Base-by-base conservation (phyloP, 2,329 filamentous ascomycete genomes). In the Byssoonygena ceratinophila region DNA sequence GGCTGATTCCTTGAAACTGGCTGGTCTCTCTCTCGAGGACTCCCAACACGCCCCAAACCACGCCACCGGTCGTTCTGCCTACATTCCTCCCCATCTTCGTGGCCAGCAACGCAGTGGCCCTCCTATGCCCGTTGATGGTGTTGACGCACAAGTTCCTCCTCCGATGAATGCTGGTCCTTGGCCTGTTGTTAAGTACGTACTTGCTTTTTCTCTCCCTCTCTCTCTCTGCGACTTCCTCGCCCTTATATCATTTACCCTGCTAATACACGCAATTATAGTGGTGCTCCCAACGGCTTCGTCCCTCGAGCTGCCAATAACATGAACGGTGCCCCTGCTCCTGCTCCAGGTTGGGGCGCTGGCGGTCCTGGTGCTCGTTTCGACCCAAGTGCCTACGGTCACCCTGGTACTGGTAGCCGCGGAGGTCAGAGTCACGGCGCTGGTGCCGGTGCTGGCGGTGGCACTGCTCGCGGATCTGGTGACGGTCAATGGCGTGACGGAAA, bases 401-500 rank as follows among this genome's bases (percentile, higher is more conserved):
- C 76, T 64, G 74, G 76, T 55, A 75, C 74, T 59, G 76, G 77
- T 54, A n/a, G n/a, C 27, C 5, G 27, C 4, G 74, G 73, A 16
- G 14, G 5, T 54, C 56, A 59, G 9, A 44, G 20, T 16, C 31
- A 53, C 49, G 54, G 54, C n/a, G n/a, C n/a, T 46, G 57, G 63
- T 46, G 63, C 61, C 55, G 53, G 69, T 41, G 76, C 77, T 55
- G 73, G 75, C 57, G 71, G 73, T 55, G 74, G 73, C 58, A 74
- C 76, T 60, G 62, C 77, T 63, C 83, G 85, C 64, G 89, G 90
- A 64, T 94, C 89, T 68, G 92, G 92, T 64, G 92, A 97, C 66
- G 92, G 92, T 65, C 83, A 88, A 75, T 98, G 92, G 92, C 83
- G 84, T 66, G 91, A 97, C 61, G 92, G 92, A 71, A 95, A 97